Evolutionary conservation across 768 basidiomycete species (phyloP).

Genomic region (Pulveroboletus sp.): DNA sequence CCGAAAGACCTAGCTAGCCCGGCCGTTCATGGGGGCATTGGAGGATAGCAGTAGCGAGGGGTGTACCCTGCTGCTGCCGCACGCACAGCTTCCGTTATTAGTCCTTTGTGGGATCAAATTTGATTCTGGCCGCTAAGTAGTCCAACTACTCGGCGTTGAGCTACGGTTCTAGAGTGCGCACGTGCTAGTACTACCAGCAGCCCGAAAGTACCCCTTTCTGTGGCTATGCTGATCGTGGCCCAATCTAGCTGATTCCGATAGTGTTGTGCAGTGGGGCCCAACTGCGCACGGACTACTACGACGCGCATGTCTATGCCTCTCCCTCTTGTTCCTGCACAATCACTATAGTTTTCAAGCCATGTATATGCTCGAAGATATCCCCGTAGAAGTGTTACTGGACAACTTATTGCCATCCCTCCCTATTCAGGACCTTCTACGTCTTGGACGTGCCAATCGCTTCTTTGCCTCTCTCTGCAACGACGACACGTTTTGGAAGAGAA

Average conservation of each 20-base stretch:
- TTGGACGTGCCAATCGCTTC: constrained; percentile 61
- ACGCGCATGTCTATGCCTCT: background rate
- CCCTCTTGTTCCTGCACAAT: background rate
- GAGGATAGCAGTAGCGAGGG: no score
- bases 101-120: no score
- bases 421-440: constrained; percentile 50
- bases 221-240: constrained; percentile 24
- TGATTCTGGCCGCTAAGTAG: no score
- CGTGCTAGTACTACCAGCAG: no score
- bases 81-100: no score
- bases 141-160: no score
- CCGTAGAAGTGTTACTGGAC: constrained; percentile 76
- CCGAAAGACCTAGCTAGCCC: no score
- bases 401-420: constrained; percentile 58
- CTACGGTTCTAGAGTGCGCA: no score
- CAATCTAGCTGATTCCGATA: constrained; percentile 13
- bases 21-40: no score
- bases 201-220: background rate
- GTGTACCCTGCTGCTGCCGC: no score
- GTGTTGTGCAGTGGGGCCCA: background rate
- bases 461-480: constrained; percentile 62
- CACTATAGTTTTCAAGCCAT: constrained; percentile 24
- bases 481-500: constrained; percentile 77
- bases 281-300: constrained; percentile 5
- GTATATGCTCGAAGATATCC: constrained; percentile 49